These are phyloP conservation scores for Ophiostoma montium DNA, from an alignment of 2,329 filamentous ascomycete genomes.

Conservation along the genomic window DNA sequence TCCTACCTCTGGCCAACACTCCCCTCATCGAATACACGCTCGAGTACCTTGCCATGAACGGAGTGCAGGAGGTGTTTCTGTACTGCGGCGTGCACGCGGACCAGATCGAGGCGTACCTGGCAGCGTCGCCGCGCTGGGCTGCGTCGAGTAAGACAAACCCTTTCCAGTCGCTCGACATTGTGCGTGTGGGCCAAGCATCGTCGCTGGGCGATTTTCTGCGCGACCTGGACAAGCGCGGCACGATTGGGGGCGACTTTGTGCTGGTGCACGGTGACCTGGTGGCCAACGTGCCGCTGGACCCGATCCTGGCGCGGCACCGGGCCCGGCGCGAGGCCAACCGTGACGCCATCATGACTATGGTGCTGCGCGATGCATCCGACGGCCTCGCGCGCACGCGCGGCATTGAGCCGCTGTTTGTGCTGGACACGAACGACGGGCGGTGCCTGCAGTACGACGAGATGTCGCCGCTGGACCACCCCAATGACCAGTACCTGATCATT, in stretches of 20 bases:
- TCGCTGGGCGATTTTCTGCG: slow-evolving; percentile 91
- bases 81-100: slow-evolving; percentile 83
- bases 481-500: slow-evolving; percentile 52
- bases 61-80: slow-evolving; percentile 85
- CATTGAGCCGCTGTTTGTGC: slow-evolving; percentile 69
- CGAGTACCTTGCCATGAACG: slow-evolving; percentile 88
- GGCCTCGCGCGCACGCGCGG: slow-evolving; percentile 68
- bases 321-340: slow-evolving; percentile 71
- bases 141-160: slow-evolving; percentile 41
- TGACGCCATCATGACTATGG: slow-evolving; percentile 95
- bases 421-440: slow-evolving; percentile 63
- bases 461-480: slow-evolving; percentile 41
- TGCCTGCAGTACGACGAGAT: slow-evolving; percentile 94
- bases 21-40: slow-evolving; percentile 96
- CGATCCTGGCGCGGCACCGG: slow-evolving; percentile 63
- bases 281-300: slow-evolving; percentile 75
- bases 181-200: slow-evolving; percentile 68
- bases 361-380: slow-evolving; percentile 56
- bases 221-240: slow-evolving; percentile 72
- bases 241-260: slow-evolving; percentile 84
- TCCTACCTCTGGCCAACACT: slow-evolving; percentile 82
- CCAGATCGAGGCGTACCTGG: slow-evolving; percentile 75
- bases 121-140: slow-evolving; percentile 57
- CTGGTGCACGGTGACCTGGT: slow-evolving; percentile 87
- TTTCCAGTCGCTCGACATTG: slow-evolving; percentile 69